phyloP scores from a whole-genome alignment of 2,329 filamentous ascomycete species.

The Claviceps lovelessii region DNA sequence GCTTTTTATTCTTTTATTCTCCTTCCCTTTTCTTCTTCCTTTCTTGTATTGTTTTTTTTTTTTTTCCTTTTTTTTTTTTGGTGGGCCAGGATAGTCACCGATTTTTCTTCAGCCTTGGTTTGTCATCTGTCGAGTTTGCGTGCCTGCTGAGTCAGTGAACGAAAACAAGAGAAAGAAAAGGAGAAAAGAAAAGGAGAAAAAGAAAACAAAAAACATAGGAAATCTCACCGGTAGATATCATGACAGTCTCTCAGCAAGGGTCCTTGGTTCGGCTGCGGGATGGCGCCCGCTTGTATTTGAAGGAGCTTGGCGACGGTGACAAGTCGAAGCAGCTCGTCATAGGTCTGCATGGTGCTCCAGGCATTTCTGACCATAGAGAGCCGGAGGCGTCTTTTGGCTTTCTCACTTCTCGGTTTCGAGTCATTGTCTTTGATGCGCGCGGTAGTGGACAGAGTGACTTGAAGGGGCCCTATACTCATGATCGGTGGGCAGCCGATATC shows the following conservation, averaged over 20 bases:
- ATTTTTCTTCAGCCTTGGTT: background rate
- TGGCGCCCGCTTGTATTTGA: constrained; percentile 9
- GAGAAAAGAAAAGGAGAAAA: too few species aligned
- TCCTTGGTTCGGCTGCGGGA: constrained; percentile 10
- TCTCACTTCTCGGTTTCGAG: constrained; percentile 8
- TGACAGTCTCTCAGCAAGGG: background rate
- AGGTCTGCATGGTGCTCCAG: constrained; percentile 12
- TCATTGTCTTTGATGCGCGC: constrained; percentile 12
- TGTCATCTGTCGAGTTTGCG: background rate
- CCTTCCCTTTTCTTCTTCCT: background rate
- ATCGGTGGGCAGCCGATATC: constrained; percentile 12
- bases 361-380: constrained; percentile 11
- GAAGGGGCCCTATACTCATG: constrained; percentile 12
- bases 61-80: background rate
- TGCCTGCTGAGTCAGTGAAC: background rate
- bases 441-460: constrained; percentile 13
- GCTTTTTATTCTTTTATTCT: too few species aligned
- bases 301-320: constrained; percentile 8
- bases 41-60: too few species aligned
- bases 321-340: constrained; percentile 10
- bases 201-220: too few species aligned
- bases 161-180: too few species aligned
- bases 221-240: background rate
- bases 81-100: background rate
- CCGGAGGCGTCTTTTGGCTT: constrained; percentile 9